Conservation (phyloP, 2,329 filamentous ascomycete species). For the Pseudogymnoascus sp. region DNA sequence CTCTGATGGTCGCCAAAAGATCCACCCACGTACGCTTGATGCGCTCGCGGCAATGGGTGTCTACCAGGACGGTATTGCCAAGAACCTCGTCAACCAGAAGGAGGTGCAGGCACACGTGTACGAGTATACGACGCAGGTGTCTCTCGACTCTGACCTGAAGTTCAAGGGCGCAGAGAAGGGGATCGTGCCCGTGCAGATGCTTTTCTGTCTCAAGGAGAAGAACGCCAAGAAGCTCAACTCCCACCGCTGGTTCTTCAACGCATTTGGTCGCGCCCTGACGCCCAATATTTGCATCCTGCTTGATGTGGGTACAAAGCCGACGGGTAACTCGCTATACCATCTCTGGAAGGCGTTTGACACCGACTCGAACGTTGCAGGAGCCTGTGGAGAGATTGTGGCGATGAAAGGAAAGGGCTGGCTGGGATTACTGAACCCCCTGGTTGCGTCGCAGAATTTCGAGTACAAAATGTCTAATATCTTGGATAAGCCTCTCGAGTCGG, state of each 20-base stretch:
- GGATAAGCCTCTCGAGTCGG: conserved; percentile 92
- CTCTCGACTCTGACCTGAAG: conserved; percentile 87
- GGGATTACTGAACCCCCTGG: conserved; percentile 84
- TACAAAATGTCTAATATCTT: conserved; percentile 99
- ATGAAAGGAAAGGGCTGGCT: conserved; percentile 82
- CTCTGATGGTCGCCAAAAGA: conserved; percentile 86
- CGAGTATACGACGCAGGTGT: conserved; percentile 98
- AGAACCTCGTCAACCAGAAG: conserved; percentile 94
- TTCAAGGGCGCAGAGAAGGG: conserved; percentile 99
- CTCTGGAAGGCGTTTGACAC: conserved; percentile 98
- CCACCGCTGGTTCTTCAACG: conserved; percentile 99
- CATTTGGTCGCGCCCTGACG: conserved; percentile 83
- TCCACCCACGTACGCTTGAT: conserved; percentile 88
- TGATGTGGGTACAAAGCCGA: conserved; percentile 90
- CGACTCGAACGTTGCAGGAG: conserved; percentile 93
- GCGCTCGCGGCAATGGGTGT: conserved; percentile 94
- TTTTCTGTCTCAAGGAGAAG: conserved; percentile 97
- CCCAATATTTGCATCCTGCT: conserved; percentile 96
- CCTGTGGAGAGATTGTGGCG: conserved; percentile 95
- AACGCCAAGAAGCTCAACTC: conserved; percentile 98
- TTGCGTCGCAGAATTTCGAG: conserved; percentile 97
- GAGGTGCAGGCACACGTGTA: conserved; percentile 96
- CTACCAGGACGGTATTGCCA: conserved; percentile 96
- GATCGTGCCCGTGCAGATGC: conserved; percentile 95
- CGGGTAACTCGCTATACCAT: conserved; percentile 86